Conservation (phyloP, 164 flowering plant genomes). For the Magnolia changhungtana region DNA sequence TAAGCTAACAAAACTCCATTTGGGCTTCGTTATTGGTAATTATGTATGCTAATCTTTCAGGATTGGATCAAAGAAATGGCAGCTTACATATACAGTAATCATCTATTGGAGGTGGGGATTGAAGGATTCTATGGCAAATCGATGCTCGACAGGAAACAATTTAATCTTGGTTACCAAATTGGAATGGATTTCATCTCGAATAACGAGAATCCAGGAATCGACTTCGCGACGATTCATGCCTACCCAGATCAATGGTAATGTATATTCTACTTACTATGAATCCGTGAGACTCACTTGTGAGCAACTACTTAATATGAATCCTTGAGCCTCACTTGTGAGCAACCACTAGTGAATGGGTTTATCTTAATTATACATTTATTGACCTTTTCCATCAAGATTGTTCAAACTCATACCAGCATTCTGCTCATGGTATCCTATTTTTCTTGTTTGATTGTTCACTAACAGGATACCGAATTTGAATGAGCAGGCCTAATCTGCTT, state of each 20-base stretch:
- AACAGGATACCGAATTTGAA: conserved; percentile 28
- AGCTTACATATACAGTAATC: conserved; percentile 18
- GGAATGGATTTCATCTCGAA: conserved; percentile 32
- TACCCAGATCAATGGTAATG: too few species aligned
- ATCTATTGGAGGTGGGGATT: conserved; percentile 21
- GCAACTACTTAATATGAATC: not conserved
- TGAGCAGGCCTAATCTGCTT: conserved; percentile 24
- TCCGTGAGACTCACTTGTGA: not conserved
- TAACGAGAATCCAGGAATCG: conserved; percentile 22
- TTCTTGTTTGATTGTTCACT: not conserved
- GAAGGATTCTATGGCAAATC: conserved; percentile 29
- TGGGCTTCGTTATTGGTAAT: too few species aligned
- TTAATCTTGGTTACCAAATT: conserved; percentile 27
- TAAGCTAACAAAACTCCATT: too few species aligned
- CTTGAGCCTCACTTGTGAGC: too few species aligned
- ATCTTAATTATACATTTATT: too few species aligned
- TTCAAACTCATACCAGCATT: too few species aligned
- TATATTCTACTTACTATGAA: not conserved
- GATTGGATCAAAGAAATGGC: conserved; percentile 20
- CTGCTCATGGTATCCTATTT: not conserved
- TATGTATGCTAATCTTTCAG: too few species aligned
- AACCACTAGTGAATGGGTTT: too few species aligned
- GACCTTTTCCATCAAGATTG: not conserved
- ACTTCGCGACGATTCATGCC: too few species aligned
- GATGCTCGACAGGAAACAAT: conserved; percentile 20